Conservation (phyloP, 2,329 filamentous ascomycete genomes). For the Tolypocladium ovalisporum region DNA sequence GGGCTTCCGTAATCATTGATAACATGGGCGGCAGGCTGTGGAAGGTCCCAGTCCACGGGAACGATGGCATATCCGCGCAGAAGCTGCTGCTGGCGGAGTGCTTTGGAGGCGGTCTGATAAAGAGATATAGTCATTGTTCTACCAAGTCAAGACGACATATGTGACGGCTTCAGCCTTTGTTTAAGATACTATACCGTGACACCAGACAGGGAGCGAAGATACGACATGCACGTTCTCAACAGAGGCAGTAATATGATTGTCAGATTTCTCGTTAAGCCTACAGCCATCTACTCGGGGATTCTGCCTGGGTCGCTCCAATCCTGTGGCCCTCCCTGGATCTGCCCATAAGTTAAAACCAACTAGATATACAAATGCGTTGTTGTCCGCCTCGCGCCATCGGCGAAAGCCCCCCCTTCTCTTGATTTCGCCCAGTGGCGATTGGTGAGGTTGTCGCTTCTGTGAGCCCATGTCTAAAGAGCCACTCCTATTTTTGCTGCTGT, state of each 20-base stretch:
- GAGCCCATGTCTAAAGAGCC: constrained; percentile 13
- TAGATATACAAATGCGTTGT: constrained; percentile 20
- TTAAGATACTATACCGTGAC: no score
- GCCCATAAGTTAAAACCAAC: constrained; percentile 9
- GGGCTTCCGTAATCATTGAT: no score
- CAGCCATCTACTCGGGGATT: constrained; percentile 1
- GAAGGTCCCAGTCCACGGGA: no score
- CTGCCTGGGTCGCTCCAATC: background rate
- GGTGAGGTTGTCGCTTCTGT: background rate
- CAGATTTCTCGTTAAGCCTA: constrained; percentile 9
- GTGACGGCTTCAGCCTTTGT: no score
- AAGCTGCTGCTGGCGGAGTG: no score
- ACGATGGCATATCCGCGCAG: no score
- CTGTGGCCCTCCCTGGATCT: background rate
- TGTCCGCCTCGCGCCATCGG: constrained; percentile 4
- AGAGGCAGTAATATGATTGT: background rate
- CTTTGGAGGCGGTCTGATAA: no score
- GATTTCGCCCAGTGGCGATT: background rate
- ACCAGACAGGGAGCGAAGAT: no score
- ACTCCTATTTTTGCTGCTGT: constrained; percentile 14
- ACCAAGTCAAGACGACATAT: no score
- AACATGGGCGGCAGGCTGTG: no score
- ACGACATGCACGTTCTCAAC: background rate
- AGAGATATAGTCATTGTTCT: no score
- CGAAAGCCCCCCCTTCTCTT: background rate